Evolutionary conservation across 2,329 filamentous ascomycete genomes (phyloP), one percentile per base, ranked within the genome.

Genomic region (Torrubiellomyces zombiae): DNA sequence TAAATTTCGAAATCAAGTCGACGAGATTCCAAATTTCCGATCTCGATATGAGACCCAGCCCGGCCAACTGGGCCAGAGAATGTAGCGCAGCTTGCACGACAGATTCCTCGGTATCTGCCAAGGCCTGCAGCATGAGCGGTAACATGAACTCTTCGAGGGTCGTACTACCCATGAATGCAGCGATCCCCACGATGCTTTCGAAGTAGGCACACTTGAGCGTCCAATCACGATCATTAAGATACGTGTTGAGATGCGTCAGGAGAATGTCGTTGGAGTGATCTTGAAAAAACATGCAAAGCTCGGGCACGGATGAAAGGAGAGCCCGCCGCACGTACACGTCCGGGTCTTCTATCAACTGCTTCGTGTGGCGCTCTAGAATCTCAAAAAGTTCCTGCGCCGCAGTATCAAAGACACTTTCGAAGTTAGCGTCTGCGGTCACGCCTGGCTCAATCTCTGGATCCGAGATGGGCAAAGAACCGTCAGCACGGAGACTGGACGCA

Each of bases 201-300:
- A 98, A 94, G 45, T 95, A 95, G 3, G 86, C 83, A 40, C 83
- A 94, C 48, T 93, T 94, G 16, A 98, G 56, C 47, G 82, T 82
- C 89, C 89, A 98, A 45, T 98, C 85, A 20, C 77, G 72, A 40
- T 95, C 89, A 37, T 98, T 98, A 7, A 98, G 56, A 40, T 98
- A 98, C 0, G 89, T 98, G 43, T 95, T 95, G 15, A 98, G 59
- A 52, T 98, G 89, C 16, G 83, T 92, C 13, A 98, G 58, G 10
- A 98, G 74, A n/a, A 98, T 81, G 43, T 98, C 89, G 45, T 91
- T 94, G 1, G 86, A 78, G 42, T 83, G 77, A n/a, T 75, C 67
- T 32, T 79, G 85, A 37, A 98, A 95, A 50, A 98, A 95, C 36
- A 94, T 72, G 45, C 89, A 98, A 2, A 98, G 61, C 33, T 83